Evolutionary conservation across 805 yeast genomes (phyloP), one percentile per base, ranked within the genome.

Genomic region (Ogataea nitratoaversa): DNA sequence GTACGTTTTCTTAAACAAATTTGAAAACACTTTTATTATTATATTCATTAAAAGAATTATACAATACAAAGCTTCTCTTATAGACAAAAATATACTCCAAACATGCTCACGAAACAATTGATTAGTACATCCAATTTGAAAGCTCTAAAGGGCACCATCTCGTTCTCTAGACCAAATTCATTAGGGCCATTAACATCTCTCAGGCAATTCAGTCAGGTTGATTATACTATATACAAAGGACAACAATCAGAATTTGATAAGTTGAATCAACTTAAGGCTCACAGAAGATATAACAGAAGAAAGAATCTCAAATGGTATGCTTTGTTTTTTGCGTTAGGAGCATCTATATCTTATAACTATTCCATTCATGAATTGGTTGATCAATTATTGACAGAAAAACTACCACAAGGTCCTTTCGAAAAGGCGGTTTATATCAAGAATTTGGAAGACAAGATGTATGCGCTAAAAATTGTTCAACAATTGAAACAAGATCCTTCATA

Each of bases 401-500:
- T 56, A 2, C 59, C 56, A 24, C 54, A 56, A 1, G 48, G 48
- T 27, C 49, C 52, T 1, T 52, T 43, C 7, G 62, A 52, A 12
- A 43, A 41, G 6, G 50, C 39, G 5, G 18, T 37, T 7, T 63
- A 63, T 40, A 37, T 30, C 3, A 33, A 34, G 27, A 62, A 62
- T 23, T 57, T 86, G 36, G 78, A 75, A 45, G 58, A 60, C 19
- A 63, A 79, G 44, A 57, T 82, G 34, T 65, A 70, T 25, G 52
- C 63, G 4, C 58, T 84, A 35, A 74, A 78, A 0, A 57, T 81
- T 2, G 80, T 79, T 34, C 63, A 74, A 44, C 60, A 71, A 36
- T 60, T 84, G 30, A 54, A 61, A 8, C 31, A 44, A 1, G 65
- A 70, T 41, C 70, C 74, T 0, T 49, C 54, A 9, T 69, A 56